Base-by-base conservation (phyloP, 2,329 filamentous ascomycete species). In the Colletotrichum sp. region DNA sequence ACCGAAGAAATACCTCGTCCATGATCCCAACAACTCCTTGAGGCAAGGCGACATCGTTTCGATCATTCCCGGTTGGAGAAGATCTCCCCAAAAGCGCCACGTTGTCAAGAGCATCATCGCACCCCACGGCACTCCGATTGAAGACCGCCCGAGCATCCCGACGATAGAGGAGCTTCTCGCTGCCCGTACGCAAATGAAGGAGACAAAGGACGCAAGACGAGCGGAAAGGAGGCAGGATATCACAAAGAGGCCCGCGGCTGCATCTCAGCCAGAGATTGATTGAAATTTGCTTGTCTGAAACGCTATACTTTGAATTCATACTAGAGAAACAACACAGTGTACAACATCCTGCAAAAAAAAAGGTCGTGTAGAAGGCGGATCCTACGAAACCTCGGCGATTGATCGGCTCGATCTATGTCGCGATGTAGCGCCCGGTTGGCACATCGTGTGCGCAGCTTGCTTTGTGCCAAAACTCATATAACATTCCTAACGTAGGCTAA, bases 41-140 rank as follows among this genome's bases (percentile, higher is more conserved):
- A 90, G 92, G 74, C 90, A 90, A 67, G 95, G 95, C 81, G 95
- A 97, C 83, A 91, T 96, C 5, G 91, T 97, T 32, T 89, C 92
- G 77, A 94, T 96, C 80, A 88, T 89, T 9, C 89, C 92, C 7
- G 93, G 92, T 72, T 93, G 90, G 89, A 91, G 91, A 69, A 91
- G 90, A 8, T 92, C 91, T 55, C 92, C 92, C 77, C 86, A 88
- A 78, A 95, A 96, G 80, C 91, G 92, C 30, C 94, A 96, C 80
- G 92, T 96, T 44, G 92, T 97, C 32, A 92, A 93, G 78, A 88
- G 90, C 77, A 96, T 97, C 79, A 90, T 96, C 77, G 93, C 94
- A 5, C 95, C 94, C 3, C 87, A 87, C 67, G 93, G 94, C 21
- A 86, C 87, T 3, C 89, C 92, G 3, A 90, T 95, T 69, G 88